phyloP scores from a whole-genome alignment of 441 rosid species.

The Sinapis alba region DNA sequence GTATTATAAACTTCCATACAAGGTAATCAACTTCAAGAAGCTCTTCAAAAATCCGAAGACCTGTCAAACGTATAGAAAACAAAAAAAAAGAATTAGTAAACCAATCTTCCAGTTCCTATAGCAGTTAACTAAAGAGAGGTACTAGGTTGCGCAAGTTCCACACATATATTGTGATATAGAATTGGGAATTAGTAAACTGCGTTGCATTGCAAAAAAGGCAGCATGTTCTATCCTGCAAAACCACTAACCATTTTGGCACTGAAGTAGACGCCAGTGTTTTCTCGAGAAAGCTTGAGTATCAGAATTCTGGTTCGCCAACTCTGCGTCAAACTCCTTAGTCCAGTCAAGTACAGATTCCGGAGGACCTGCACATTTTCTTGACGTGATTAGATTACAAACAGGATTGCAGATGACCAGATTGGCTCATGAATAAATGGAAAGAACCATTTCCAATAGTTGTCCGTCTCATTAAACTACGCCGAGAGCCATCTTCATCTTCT shows the following conservation, averaged over 20 bases:
- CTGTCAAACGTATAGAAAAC: constrained; percentile 50
- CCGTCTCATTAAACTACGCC: constrained; percentile 61
- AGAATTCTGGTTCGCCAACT: constrained; percentile 75
- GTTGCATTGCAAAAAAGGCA: constrained; percentile 26
- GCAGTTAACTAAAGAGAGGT: constrained; percentile 15
- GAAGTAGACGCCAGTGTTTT: constrained; percentile 99
- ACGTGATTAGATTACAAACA: constrained; percentile 37
- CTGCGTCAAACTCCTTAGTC: constrained; percentile 89
- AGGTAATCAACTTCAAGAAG: constrained; percentile 99
- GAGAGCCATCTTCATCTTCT: constrained; percentile 83
- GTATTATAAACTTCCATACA: constrained; percentile 54
- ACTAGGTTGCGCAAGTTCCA: constrained; percentile 9
- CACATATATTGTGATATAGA: not conserved
- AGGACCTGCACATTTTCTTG: constrained; percentile 61
- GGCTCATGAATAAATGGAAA: constrained; percentile 3
- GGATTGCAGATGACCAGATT: constrained; percentile 17
- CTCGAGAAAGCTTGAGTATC: constrained; percentile 92
- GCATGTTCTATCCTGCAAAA: constrained; percentile 19
- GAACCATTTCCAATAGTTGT: constrained; percentile 98
- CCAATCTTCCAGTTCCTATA: constrained; percentile 11
- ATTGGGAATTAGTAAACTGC: not conserved
- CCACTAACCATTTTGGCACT: constrained; percentile 92
- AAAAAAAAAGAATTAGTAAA: constrained; percentile 19
- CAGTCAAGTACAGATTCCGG: constrained; percentile 90
- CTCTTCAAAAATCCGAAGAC: constrained; percentile 99